Evolutionary conservation across 768 basidiomycete species (phyloP), one percentile per base, ranked within the genome.

Genomic region (Suillus spraguei): DNA sequence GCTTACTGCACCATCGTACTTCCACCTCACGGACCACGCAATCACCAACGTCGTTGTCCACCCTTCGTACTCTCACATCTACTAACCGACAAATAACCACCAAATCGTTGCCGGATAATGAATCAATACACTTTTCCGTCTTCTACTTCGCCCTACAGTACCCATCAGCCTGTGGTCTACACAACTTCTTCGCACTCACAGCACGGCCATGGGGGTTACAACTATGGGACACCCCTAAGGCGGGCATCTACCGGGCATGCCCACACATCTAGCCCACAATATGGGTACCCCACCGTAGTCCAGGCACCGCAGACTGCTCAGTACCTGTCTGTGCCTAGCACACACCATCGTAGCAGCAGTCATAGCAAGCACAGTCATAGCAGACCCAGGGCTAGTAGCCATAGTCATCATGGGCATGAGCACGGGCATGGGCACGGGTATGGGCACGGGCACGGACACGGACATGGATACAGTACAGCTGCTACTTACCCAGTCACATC

Each of bases 61-160:
- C 16, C 11, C 36, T 33, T 59, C 7, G 9, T 38, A 28, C 28
- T 44, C 52, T 13, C 28, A 28, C 28, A 4, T 28, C 4, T 14
- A 39, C 38, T 39, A 14, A 20, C 22, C 24, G 8, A 54, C 13
- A 3, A 36, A n/a, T 55, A 16, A 28, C n/a, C 39, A 20, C 4
- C 9, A 22, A 22, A 49, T 16, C 24, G 13, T 60, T 20, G 16
- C 16, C 22, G 11, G 28, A 63, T 53, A 36, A 71, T 73, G 72
- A 42, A 68, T 65, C 60, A 39, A 22, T 73, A 71, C 65, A 59
- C 59, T 1, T 74, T 73, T n/a, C 73, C 72, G 7, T 59, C 65
- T 33, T 54, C 71, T 35, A 44, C 50, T 11, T 63, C 66, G 3
- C 60, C 60, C 17, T 24, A n/a, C 3, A 28, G 38, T 20, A 35